A percentile compares a stretch with the other conserved stretches of the same genome.
These are phyloP conservation scores for Suillus lakei DNA, from an alignment of 768 basidiomycete genomes.

Conservation along the genomic window DNA sequence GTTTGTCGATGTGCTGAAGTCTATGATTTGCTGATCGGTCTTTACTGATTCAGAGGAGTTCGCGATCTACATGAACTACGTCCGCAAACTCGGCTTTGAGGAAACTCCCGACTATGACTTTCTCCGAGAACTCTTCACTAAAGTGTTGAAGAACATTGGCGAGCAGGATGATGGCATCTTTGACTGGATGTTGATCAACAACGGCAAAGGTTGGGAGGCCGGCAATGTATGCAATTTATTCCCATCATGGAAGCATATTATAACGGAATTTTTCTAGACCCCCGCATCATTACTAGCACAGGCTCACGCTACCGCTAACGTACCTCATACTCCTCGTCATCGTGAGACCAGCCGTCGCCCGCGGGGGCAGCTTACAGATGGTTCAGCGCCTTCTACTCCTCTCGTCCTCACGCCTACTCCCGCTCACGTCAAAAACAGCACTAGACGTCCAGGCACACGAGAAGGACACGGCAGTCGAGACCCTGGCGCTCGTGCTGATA, in stretches of 20 bases:
- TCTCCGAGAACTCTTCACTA: conserved; percentile 90
- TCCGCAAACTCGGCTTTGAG: conserved; percentile 97
- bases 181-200: conserved; percentile 96
- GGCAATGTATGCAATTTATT: conserved; percentile 61
- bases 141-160: conserved; percentile 85
- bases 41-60: conserved; percentile 78
- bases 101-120: conserved; percentile 99
- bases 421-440: conserved; percentile 63
- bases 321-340: conserved; percentile 56
- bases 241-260: conserved; percentile 1
- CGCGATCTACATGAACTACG: conserved; percentile 98
- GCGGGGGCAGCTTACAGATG: conserved; percentile 60
- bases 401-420: conserved; percentile 70
- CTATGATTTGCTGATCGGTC: conserved; percentile 8
- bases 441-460: conserved; percentile 50
- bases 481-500: conserved; percentile 46
- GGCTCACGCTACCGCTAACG: conserved; percentile 59
- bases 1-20: conserved; percentile 1
- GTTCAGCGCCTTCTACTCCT: conserved; percentile 56
- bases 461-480: conserved; percentile 57
- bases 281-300: conserved; percentile 49
- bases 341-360: conserved; percentile 63
- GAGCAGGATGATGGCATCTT: conserved; percentile 92
- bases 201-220: conserved; percentile 96
- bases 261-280: conserved; percentile 36